A percentile compares a stretch with the other conserved stretches of the same genome.
Conservation (phyloP, 2,329 filamentous ascomycete species). For the Neocucurbitaria cava region DNA sequence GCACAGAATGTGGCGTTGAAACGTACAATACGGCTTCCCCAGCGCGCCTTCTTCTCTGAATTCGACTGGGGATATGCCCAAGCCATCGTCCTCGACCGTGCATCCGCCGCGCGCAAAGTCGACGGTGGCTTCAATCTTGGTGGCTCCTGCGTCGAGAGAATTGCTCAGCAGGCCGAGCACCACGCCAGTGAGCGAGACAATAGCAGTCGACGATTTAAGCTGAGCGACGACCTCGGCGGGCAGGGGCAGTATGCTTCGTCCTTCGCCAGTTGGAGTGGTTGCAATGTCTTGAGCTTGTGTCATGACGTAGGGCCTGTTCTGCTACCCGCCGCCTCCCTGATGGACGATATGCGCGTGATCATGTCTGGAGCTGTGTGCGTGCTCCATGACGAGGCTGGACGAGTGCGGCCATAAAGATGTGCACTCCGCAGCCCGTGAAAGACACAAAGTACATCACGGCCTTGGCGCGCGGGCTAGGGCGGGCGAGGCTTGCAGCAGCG, state of each 20-base stretch:
- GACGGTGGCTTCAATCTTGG: slow-evolving; percentile 71
- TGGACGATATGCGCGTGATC: slow-evolving; percentile 7
- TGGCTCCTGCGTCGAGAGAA: slow-evolving; percentile 79
- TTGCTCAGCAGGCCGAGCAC: slow-evolving; percentile 79
- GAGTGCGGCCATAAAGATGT: slow-evolving; percentile 12
- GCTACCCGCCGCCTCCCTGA: slow-evolving; percentile 6
- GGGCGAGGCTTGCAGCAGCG: slow-evolving; percentile 9
- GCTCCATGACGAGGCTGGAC: slow-evolving; percentile 1
- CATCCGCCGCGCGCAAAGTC: slow-evolving; percentile 81
- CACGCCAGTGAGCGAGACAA: slow-evolving; percentile 76
- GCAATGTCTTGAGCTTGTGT: neutral
- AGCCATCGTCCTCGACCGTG: slow-evolving; percentile 82
- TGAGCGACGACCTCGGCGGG: slow-evolving; percentile 75
- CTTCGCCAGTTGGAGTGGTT: neutral
- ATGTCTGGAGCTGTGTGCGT: slow-evolving; percentile 7
- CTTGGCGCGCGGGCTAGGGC: neutral
- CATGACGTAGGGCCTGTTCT: slow-evolving; percentile 19
- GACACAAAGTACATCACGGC: neutral
- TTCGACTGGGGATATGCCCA: slow-evolving; percentile 75
- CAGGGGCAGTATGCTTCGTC: slow-evolving; percentile 67
- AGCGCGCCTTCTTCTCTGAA: slow-evolving; percentile 75
- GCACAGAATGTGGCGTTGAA: neutral
- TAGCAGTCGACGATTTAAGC: slow-evolving; percentile 82
- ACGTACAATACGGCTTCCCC: slow-evolving; percentile 72
- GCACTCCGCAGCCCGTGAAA: slow-evolving; percentile 6